Base-by-base conservation (phyloP, 345 rosid species). In the Hirschfeldia incana region DNA sequence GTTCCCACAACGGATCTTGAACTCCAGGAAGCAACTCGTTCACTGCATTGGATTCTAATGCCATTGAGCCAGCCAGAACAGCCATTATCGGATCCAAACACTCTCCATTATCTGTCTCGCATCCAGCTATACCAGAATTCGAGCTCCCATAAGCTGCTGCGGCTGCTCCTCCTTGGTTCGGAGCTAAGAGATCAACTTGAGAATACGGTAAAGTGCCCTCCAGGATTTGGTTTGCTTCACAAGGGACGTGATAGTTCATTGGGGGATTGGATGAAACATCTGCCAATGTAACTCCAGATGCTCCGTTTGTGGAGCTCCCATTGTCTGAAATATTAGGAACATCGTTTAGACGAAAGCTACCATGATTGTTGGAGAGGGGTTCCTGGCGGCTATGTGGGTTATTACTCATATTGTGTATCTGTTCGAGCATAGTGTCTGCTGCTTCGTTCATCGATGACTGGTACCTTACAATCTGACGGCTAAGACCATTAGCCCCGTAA, bases 391-490 rank as follows among this genome's bases (percentile, higher is more conserved):
- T 26, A 33, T 75, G 71, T 65, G 91, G 78, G 34, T 82, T 30
- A 21, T 82, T 30, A 21, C 84, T 83, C 86, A 87, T 78, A 65
- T 88, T 84, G 79, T 87, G 67, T 72, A 93, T 91, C 80, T 91
- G 91, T 61, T 87, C 82, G 30, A 93, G 78, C 90, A 93, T 86
- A 36, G 83, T 85, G 76, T 91, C 86, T 9, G 97, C 85, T 57
- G 97, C 84, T 15, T 91, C 97, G 80, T 87, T 89, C 83, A 88
- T 72, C 33, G 83, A 79, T 71, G 97, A 90, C 77, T 89, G 90
- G 78, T 87, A 93, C 79, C 89, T 88, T 67, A 93, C 86, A 60
- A 93, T 91, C 84, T 89, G 93, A 26, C 90, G 87, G 81, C 86
- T 91, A 58, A 85, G 89, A 81, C 82, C 73, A 68, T 61, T 71